These are phyloP conservation scores for Bacidia gigantensis DNA, from an alignment of 495 filamentous ascomycete species.

Conservation along the genomic window DNA sequence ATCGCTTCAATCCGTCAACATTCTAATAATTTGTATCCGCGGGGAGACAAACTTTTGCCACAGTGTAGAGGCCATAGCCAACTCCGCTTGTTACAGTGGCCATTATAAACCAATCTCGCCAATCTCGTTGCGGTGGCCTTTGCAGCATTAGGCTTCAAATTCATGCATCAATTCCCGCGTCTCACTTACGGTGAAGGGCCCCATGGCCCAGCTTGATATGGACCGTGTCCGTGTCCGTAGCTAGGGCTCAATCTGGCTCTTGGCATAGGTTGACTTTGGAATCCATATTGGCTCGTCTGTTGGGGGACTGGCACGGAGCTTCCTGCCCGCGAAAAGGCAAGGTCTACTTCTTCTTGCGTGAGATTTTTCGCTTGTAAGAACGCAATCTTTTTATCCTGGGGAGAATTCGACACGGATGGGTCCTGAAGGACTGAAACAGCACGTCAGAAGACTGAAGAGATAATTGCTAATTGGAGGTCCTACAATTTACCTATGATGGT, in stretches of 20 bases:
- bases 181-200: slow-evolving; percentile 50
- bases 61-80: slow-evolving; percentile 71
- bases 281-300: slow-evolving; percentile 26
- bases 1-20: slow-evolving; percentile 43
- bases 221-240: slow-evolving; percentile 52
- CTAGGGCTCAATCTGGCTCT: slow-evolving; percentile 33
- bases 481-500: slow-evolving; percentile 36
- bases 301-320: slow-evolving; percentile 26
- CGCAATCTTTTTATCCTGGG: slow-evolving; percentile 81
- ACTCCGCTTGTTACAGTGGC: slow-evolving; percentile 80
- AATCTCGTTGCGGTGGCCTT: slow-evolving; percentile 64
- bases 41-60: slow-evolving; percentile 51
- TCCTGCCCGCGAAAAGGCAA: slow-evolving; percentile 58
- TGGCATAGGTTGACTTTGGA: slow-evolving; percentile 33
- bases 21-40: neutral
- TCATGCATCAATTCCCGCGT: slow-evolving; percentile 8
- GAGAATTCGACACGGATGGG: slow-evolving; percentile 73
- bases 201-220: slow-evolving; percentile 53
- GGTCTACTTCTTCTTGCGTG: slow-evolving; percentile 85
- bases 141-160: slow-evolving; percentile 15
- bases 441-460: neutral
- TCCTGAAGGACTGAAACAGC: slow-evolving; percentile 68
- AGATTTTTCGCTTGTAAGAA: slow-evolving; percentile 96
- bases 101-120: slow-evolving; percentile 98
- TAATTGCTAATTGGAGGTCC: neutral